Evolutionary conservation across 805 yeast species (phyloP).

Genomic region (Blastobotrys robertii): DNA sequence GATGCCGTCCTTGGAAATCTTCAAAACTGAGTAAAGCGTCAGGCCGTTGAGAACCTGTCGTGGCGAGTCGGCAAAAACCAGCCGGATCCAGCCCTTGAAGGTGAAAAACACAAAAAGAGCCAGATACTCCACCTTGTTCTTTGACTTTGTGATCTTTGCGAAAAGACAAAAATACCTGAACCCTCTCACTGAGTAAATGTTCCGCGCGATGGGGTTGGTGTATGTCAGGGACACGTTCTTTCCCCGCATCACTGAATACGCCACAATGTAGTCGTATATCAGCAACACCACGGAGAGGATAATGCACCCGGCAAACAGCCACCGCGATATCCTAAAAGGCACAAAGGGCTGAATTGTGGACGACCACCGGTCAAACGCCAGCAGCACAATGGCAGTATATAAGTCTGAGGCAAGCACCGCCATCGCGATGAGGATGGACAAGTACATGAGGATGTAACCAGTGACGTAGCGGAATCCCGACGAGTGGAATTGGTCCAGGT

Average conservation of each 20-base stretch:
- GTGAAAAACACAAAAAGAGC: constrained; percentile 58
- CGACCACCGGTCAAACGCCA: constrained; percentile 67
- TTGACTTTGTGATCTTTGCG: constrained; percentile 56
- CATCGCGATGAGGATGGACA: constrained; percentile 39
- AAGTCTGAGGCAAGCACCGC: constrained; percentile 56
- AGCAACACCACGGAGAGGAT: constrained; percentile 54
- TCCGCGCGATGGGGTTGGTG: constrained; percentile 54
- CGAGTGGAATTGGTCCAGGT: constrained; percentile 14
- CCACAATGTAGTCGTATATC: constrained; percentile 48
- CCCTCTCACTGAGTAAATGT: constrained; percentile 43
- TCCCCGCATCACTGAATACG: constrained; percentile 47
- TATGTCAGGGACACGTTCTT: constrained; percentile 61
- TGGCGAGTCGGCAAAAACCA: constrained; percentile 74
- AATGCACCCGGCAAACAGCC: constrained; percentile 79
- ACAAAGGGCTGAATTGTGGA: constrained; percentile 39
- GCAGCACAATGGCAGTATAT: constrained; percentile 64
- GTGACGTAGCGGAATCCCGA: constrained; percentile 17
- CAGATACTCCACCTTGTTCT: constrained; percentile 53
- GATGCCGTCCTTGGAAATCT: constrained; percentile 26
- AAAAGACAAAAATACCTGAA: constrained; percentile 67
- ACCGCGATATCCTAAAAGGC: constrained; percentile 43
- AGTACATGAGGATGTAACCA: constrained; percentile 27
- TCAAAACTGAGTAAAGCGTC: constrained; percentile 48
- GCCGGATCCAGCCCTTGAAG: constrained; percentile 49
- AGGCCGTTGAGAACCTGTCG: constrained; percentile 77